Conservation (phyloP, 2,329 filamentous ascomycete species). For the Trichophyton benhamiae region DNA sequence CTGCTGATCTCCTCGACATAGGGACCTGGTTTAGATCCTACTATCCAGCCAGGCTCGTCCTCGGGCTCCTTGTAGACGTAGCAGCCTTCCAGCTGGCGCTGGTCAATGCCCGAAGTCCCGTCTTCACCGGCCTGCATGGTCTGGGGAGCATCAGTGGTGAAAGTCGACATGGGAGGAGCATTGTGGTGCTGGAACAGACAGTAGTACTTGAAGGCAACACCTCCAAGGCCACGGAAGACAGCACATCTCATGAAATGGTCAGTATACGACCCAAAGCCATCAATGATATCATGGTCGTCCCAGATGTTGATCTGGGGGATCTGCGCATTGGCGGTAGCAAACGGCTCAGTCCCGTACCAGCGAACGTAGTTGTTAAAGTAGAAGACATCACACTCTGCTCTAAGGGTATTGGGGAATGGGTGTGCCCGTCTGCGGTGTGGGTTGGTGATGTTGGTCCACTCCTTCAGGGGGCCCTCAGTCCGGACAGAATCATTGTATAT, state of each 20-base stretch:
- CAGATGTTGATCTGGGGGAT: constrained; percentile 55
- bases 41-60: constrained; percentile 63
- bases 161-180: constrained; percentile 72
- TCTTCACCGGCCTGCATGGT: constrained; percentile 38
- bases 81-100: constrained; percentile 58
- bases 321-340: constrained; percentile 47
- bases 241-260: constrained; percentile 55
- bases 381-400: constrained; percentile 47
- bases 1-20: constrained; percentile 52
- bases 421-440: constrained; percentile 48
- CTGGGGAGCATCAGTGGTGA: constrained; percentile 58
- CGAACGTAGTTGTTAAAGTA: constrained; percentile 50
- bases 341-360: constrained; percentile 59
- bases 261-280: constrained; percentile 54
- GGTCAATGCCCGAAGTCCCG: constrained; percentile 46
- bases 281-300: constrained; percentile 56
- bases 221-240: constrained; percentile 54
- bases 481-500: constrained; percentile 68
- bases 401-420: constrained; percentile 53
- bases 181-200: constrained; percentile 63
- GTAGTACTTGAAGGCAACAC: constrained; percentile 48
- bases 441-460: constrained; percentile 50
- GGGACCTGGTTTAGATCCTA: constrained; percentile 58
- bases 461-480: constrained; percentile 64
- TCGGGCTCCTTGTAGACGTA: constrained; percentile 52